phyloP scores from a whole-genome alignment of 768 basidiomycete species.

The Russula emetica region DNA sequence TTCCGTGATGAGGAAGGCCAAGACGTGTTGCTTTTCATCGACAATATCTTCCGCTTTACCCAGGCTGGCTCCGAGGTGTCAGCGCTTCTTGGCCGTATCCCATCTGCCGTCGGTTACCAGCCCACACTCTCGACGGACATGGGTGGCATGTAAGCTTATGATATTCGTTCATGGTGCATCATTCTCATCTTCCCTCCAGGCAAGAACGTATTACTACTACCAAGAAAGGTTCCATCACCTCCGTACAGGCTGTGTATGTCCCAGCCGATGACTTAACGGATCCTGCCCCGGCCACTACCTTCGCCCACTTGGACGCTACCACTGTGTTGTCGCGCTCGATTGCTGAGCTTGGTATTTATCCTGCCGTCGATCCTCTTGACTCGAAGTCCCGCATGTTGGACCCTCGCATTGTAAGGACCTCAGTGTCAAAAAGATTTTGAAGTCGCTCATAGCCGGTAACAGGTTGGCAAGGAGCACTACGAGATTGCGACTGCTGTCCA shows the following conservation, averaged over 20 bases:
- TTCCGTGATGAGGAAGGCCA: constrained; percentile 99
- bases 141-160: constrained; percentile 89
- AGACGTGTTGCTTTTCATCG: constrained; percentile 99
- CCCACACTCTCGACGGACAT: constrained; percentile 99
- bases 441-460: constrained; percentile 1
- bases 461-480: constrained; percentile 92
- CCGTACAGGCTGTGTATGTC: constrained; percentile 99
- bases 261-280: constrained; percentile 99
- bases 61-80: constrained; percentile 99
- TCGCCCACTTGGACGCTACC: constrained; percentile 99
- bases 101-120: constrained; percentile 99
- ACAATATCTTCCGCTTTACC: constrained; percentile 99
- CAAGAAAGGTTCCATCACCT: constrained; percentile 99
- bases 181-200: constrained; percentile 40
- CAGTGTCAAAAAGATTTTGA: not conserved
- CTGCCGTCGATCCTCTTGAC: constrained; percentile 98
- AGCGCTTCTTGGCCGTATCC: constrained; percentile 99
- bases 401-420: constrained; percentile 83
- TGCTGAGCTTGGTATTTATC: constrained; percentile 98
- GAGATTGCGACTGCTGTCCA: constrained; percentile 93
- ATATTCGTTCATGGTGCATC: constrained; percentile 18
- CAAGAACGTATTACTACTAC: constrained; percentile 99
- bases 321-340: constrained; percentile 99
- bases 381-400: constrained; percentile 99
- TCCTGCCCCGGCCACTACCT: constrained; percentile 98